Conservation (phyloP, 2,329 filamentous ascomycete species). For the Exserohilum turcica region DNA sequence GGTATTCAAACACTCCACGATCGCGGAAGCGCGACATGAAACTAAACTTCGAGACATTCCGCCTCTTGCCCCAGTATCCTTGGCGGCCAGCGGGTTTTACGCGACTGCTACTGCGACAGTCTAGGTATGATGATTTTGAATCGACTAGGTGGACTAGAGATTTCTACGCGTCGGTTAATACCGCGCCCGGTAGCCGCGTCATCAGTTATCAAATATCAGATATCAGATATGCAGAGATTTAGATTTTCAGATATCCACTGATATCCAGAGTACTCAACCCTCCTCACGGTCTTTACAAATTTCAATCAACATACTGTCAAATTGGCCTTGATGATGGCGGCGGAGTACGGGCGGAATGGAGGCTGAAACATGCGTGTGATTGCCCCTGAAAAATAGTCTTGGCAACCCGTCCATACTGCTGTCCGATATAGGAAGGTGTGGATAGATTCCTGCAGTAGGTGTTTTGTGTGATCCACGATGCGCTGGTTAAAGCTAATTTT, state of each 20-base stretch:
- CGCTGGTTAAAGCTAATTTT: background rate
- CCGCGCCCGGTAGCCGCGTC: no score
- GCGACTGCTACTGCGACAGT: background rate
- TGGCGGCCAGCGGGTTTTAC: background rate
- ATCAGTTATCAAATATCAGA: no score
- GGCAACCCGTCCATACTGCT: background rate
- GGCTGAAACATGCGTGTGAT: background rate
- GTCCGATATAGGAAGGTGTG: no score
- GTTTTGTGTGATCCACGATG: background rate
- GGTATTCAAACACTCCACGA: constrained; percentile 29
- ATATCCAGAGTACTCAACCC: no score
- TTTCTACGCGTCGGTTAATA: background rate
- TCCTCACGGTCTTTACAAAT: no score
- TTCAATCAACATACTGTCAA: no score
- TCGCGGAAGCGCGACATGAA: constrained; percentile 30
- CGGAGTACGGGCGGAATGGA: background rate
- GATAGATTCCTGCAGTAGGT: background rate
- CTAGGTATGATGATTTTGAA: background rate
- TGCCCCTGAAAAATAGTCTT: background rate
- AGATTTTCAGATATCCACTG: no score
- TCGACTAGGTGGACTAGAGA: background rate
- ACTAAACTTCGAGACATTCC: constrained; percentile 20
- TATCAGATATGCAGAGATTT: no score
- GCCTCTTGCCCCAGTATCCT: background rate
- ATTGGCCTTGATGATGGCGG: no score